Evolutionary conservation across 805 yeast genomes (phyloP).

Genomic region (Blastobotrys attinorum): DNA sequence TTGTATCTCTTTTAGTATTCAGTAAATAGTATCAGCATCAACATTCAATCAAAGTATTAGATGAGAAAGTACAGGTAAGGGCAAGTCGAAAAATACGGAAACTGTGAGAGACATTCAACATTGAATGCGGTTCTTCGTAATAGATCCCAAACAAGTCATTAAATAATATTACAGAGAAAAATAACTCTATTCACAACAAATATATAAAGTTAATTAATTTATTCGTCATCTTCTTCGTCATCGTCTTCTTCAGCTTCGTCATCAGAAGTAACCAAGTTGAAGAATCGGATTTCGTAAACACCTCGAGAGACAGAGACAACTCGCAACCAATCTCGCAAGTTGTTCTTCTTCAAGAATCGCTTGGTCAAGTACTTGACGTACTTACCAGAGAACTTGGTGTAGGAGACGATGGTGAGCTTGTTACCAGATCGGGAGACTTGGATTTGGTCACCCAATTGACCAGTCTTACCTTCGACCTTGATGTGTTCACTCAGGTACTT

Average conservation of each 20-base stretch:
- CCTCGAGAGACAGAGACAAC: slow-evolving; percentile 92
- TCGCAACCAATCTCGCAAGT: slow-evolving; percentile 99
- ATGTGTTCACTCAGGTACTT: slow-evolving; percentile 98
- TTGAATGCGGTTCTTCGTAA: too few species aligned
- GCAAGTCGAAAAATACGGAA: too few species aligned
- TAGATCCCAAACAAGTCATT: too few species aligned
- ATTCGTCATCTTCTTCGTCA: not conserved
- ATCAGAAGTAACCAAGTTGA: slow-evolving; percentile 96
- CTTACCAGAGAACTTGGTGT: slow-evolving; percentile 98
- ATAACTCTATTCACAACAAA: not conserved
- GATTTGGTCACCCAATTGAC: slow-evolving; percentile 95
- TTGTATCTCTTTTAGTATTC: not conserved
- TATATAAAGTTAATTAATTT: too few species aligned
- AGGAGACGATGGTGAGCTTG: slow-evolving; percentile 84
- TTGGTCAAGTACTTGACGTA: slow-evolving; percentile 99
- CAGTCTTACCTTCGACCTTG: slow-evolving; percentile 94
- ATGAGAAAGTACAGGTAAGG: too few species aligned
- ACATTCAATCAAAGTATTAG: not conserved
- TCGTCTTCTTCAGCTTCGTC: slow-evolving; percentile 51
- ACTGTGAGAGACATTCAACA: too few species aligned
- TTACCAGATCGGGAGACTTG: slow-evolving; percentile 79
- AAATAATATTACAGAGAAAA: not conserved
- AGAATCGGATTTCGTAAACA: slow-evolving; percentile 96
- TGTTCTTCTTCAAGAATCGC: slow-evolving; percentile 99
- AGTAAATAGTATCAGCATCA: not conserved